A percentile compares a stretch with the other conserved stretches of the same genome.
phyloP scores from a whole-genome alignment of 2,329 filamentous ascomycete species.

The Colletotrichum truncatum region DNA sequence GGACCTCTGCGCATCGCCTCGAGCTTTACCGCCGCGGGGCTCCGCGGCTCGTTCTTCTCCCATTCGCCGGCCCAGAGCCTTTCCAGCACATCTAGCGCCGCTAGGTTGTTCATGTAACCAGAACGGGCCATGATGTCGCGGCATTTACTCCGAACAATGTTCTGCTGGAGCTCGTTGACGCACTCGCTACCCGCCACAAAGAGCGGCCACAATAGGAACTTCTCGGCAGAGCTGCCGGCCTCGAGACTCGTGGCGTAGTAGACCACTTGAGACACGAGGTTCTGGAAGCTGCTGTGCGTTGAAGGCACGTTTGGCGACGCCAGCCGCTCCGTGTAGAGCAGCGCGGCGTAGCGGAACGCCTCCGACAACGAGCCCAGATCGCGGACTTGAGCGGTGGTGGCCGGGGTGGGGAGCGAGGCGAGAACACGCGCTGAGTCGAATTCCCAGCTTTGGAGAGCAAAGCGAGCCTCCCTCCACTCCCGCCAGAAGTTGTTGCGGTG shows the following conservation, averaged over 20 bases:
- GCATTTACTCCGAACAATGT: slow-evolving; percentile 82
- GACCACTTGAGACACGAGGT: slow-evolving; percentile 82
- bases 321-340: slow-evolving; percentile 90
- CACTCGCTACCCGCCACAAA: slow-evolving; percentile 93
- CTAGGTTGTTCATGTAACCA: slow-evolving; percentile 93
- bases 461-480: slow-evolving; percentile 85
- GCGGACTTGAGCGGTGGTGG: slow-evolving; percentile 69
- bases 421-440: slow-evolving; percentile 68
- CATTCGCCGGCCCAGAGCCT: slow-evolving; percentile 77
- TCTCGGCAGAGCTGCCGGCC: slow-evolving; percentile 76
- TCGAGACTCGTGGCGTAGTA: slow-evolving; percentile 85
- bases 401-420: slow-evolving; percentile 57
- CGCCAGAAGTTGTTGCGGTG: slow-evolving; percentile 77
- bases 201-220: slow-evolving; percentile 92
- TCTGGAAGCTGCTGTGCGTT: slow-evolving; percentile 81
- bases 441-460: slow-evolving; percentile 82
- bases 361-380: slow-evolving; percentile 87
- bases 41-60: slow-evolving; percentile 45
- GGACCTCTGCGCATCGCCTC: slow-evolving; percentile 54
- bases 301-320: slow-evolving; percentile 80
- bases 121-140: slow-evolving; percentile 87
- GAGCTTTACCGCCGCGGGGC: slow-evolving; percentile 43
- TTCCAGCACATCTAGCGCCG: slow-evolving; percentile 86
- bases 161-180: slow-evolving; percentile 81
- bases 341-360: slow-evolving; percentile 87